These are phyloP conservation scores for Fusarium piperis DNA, from an alignment of 2,329 filamentous ascomycete species.

Conservation along the genomic window DNA sequence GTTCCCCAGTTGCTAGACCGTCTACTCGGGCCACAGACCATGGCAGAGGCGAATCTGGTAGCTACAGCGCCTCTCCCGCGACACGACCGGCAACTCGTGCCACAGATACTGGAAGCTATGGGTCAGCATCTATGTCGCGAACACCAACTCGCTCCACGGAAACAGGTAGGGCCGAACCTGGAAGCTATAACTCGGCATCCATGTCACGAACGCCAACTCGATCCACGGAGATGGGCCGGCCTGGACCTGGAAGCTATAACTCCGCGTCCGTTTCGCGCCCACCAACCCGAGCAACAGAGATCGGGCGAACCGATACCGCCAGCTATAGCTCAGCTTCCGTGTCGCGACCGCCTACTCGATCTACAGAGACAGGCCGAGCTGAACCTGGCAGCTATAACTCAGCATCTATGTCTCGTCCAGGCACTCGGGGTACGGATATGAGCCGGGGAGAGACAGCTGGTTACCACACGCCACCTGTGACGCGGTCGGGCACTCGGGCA, in stretches of 20 bases:
- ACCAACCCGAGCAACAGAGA: constrained; percentile 35
- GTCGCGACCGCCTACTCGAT: constrained; percentile 35
- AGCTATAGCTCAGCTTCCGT: constrained; percentile 37
- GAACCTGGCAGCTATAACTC: constrained; percentile 43
- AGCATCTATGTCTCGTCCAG: constrained; percentile 24
- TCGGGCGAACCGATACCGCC: constrained; percentile 43
- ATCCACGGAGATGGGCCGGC: constrained; percentile 32
- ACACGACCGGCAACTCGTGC: constrained; percentile 49
- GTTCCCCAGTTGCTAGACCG: constrained; percentile 47
- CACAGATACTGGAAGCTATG: constrained; percentile 44
- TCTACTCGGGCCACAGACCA: constrained; percentile 22
- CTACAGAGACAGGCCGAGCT: constrained; percentile 33
- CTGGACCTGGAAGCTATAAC: constrained; percentile 44
- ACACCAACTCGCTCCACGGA: constrained; percentile 33
- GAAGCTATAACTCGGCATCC: constrained; percentile 36
- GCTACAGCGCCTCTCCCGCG: constrained; percentile 47
- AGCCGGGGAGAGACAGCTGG: constrained; percentile 15
- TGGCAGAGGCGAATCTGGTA: constrained; percentile 32
- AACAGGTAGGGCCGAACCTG: constrained; percentile 42
- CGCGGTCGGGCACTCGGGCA: constrained; percentile 36
- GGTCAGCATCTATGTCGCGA: constrained; percentile 37
- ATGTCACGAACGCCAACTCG: constrained; percentile 37
- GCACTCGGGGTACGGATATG: constrained; percentile 27
- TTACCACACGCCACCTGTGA: constrained; percentile 28
- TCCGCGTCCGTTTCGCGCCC: constrained; percentile 37